Conservation (phyloP, 805 yeast genomes). For the Yarrowia sp. region DNA sequence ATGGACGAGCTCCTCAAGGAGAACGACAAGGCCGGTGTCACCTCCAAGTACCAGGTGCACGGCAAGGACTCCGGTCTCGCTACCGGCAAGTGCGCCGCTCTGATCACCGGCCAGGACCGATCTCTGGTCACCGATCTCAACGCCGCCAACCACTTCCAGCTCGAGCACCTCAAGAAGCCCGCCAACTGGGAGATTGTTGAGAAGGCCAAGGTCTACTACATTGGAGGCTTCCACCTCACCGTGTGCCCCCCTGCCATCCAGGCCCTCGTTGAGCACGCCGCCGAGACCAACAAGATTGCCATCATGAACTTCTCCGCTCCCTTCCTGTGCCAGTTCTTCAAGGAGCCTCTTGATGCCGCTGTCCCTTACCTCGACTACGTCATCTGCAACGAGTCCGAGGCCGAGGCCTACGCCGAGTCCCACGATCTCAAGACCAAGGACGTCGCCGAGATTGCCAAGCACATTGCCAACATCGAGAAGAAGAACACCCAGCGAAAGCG, state of each 20-base stretch:
- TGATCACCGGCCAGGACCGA: conserved; percentile 86
- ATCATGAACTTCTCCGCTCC: conserved; percentile 94
- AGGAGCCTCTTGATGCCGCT: conserved; percentile 80
- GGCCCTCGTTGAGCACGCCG: conserved; percentile 90
- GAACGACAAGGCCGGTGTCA: conserved; percentile 86
- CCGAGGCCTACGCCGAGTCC: conserved; percentile 89
- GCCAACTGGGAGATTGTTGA: conserved; percentile 90
- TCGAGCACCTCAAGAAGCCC: conserved; percentile 83
- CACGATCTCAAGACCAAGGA: conserved; percentile 70
- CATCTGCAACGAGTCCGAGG: conserved; percentile 97
- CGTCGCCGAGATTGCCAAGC: conserved; percentile 78
- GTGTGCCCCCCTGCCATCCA: conserved; percentile 95
- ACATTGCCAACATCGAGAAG: conserved; percentile 80
- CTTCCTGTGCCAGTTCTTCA: conserved; percentile 93
- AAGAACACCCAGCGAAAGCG: conserved; percentile 71
- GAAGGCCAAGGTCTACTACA: conserved; percentile 80
- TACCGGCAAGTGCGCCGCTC: conserved; percentile 98
- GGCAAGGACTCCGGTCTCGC: conserved; percentile 55
- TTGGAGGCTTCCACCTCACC: conserved; percentile 99
- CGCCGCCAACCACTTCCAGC: conserved; percentile 97
- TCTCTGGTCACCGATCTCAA: conserved; percentile 95
- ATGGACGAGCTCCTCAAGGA: conserved; percentile 82
- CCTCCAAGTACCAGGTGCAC: conserved; percentile 83
- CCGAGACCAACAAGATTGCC: conserved; percentile 76
- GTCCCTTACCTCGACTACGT: conserved; percentile 89